Percentiles rank a stretch among this genome's conserved stretches.
phyloP scores from a whole-genome alignment of 768 basidiomycete species.

The Suillus paluster region DNA sequence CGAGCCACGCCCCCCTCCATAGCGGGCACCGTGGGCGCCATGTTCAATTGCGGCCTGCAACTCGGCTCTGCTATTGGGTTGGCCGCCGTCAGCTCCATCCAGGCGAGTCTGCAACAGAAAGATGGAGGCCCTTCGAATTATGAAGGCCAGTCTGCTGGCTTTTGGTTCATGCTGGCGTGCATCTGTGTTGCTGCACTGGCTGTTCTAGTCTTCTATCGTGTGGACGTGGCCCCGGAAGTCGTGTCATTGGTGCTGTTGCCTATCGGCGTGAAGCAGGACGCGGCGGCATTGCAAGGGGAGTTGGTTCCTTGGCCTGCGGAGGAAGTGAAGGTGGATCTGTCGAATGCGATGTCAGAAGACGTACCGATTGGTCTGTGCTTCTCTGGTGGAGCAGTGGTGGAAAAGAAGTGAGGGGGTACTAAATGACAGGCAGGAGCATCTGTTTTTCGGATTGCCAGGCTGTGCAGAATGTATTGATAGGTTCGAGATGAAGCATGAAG shows the following conservation, averaged over 20 bases:
- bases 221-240: background rate
- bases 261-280: background rate
- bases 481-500: background rate
- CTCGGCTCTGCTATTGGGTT: slow-evolving; percentile 49
- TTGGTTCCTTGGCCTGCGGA: background rate
- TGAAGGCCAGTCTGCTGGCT: slow-evolving; percentile 42
- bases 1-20: slow-evolving; percentile 44
- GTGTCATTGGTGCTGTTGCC: no score
- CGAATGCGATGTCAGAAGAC: background rate
- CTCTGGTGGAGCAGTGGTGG: background rate
- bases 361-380: background rate
- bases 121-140: slow-evolving; percentile 24
- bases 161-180: slow-evolving; percentile 42
- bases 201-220: background rate
- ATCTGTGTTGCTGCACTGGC: slow-evolving; percentile 24
- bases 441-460: background rate
- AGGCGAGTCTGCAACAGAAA: slow-evolving; percentile 22
- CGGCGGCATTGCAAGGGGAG: background rate
- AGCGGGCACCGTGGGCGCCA: slow-evolving; percentile 51
- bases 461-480: background rate
- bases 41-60: slow-evolving; percentile 52
- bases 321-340: background rate
- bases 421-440: background rate
- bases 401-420: background rate
- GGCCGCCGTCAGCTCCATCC: slow-evolving; percentile 36